Base-by-base conservation (phyloP, 192 early-diverging fungal species). In the Tieghemiomyces parasiticus region DNA sequence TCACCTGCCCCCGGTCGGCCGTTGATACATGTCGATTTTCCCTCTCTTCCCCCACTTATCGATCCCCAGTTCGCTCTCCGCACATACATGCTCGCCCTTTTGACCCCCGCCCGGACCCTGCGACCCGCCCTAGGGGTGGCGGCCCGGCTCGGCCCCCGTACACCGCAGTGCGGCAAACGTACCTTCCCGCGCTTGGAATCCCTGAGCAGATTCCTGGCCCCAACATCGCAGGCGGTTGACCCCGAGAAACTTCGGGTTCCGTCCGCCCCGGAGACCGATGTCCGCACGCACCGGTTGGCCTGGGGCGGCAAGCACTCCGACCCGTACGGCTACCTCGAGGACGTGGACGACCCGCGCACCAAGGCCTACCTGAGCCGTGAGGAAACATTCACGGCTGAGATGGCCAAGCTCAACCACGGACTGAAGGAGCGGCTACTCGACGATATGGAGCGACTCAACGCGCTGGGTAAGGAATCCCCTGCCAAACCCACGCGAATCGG, bases 291-390 rank as follows among this genome's bases (percentile, higher is more conserved):
- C 8, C n/a, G 22, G 4, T 58, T 58, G 33, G 19, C 35, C n/a
- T 58, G 55, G 55, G 55, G 55, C 34, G 35, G 34, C 35, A 35
- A 34, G 22, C 55, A 58, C 33, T n/a, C 24, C 28, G 55, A 58
- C 35, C 55, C 55, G 0, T 58, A 25, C 26, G 55, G 33, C 20
- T 58, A 58, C 26, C 26, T 58, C 3, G 55, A 58, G 24, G 10
- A 38, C 22, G 55, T 38, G 34, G 32, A 58, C 10, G 55, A 58
- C 19, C 55, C 55, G 2, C n/a, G 24, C 55, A 58, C 55, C 1
- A n/a, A 31, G 1, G 55, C 55, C 19, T 58, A 58, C 6, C 24
- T 58, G 26, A 34, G 32, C 16, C 55, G 55, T 0, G 55, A 58
- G 35, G 55, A 25, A 9, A 58, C 55, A 9, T 58, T 58, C 32